Percentiles rank a stretch among this genome's conserved stretches.
Evolutionary conservation across 2,329 filamentous ascomycete species (phyloP).

Genomic region (Tolypocladium guangdongense): DNA sequence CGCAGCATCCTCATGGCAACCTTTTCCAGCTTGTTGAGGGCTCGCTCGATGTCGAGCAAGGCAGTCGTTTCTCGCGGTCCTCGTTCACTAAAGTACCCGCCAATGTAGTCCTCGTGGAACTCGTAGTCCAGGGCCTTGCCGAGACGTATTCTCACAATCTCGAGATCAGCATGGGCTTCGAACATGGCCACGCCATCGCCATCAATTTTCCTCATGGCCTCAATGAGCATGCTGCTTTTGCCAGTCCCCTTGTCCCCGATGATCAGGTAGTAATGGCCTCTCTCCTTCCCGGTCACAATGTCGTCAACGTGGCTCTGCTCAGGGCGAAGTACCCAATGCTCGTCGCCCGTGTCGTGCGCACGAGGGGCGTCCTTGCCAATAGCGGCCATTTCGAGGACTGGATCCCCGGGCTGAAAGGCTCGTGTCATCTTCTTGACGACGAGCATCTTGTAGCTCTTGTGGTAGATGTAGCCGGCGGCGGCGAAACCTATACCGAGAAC

Average conservation of each 20-base stretch:
- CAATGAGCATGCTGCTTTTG: slow-evolving; percentile 91
- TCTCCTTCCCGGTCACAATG: slow-evolving; percentile 64
- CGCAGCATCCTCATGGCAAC: slow-evolving; percentile 66
- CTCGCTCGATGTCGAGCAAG: slow-evolving; percentile 87
- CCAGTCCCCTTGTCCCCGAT: slow-evolving; percentile 94
- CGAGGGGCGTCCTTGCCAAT: slow-evolving; percentile 44
- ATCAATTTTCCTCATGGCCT: slow-evolving; percentile 87
- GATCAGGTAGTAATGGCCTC: slow-evolving; percentile 82
- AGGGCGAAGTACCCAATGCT: slow-evolving; percentile 65
- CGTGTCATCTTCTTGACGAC: slow-evolving; percentile 88
- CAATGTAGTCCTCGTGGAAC: slow-evolving; percentile 96
- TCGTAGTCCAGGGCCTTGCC: slow-evolving; percentile 94
- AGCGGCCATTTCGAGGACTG: slow-evolving; percentile 71
- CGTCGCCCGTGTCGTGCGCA: slow-evolving; percentile 25
- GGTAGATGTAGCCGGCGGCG: slow-evolving; percentile 64
- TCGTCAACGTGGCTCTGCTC: slow-evolving; percentile 73
- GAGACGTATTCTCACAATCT: slow-evolving; percentile 87
- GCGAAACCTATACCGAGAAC: slow-evolving; percentile 57
- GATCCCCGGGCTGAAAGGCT: slow-evolving; percentile 87
- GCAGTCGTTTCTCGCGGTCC: slow-evolving; percentile 88
- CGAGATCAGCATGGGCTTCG: slow-evolving; percentile 87
- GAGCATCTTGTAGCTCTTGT: slow-evolving; percentile 77
- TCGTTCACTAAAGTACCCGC: slow-evolving; percentile 86
- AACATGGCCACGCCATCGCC: slow-evolving; percentile 90
- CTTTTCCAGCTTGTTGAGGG: slow-evolving; percentile 96